Percentiles rank a stretch among this genome's conserved stretches.
Conservation (phyloP, 192 early-diverging fungal genomes). For the Backusella australiensis region DNA sequence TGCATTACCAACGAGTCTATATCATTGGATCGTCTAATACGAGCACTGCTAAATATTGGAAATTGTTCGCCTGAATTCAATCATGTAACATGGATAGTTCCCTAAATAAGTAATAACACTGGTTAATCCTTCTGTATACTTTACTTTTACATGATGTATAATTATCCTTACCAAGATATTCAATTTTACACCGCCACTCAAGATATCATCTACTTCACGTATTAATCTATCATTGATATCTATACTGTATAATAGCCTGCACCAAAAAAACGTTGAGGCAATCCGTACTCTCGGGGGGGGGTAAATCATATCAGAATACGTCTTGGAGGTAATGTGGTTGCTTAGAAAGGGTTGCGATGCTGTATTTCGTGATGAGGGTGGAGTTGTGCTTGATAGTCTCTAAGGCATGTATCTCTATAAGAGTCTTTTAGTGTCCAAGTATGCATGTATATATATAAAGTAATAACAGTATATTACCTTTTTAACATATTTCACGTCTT, state of each 20-base stretch:
- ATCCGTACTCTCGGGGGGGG: constrained; percentile 65
- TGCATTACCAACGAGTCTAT: constrained; percentile 47
- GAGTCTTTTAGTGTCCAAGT: not conserved
- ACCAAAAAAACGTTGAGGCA: constrained; percentile 85
- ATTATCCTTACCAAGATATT: constrained; percentile 56
- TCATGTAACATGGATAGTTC: constrained; percentile 54
- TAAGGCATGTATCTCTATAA: constrained; percentile 42
- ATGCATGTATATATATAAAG: too few species aligned
- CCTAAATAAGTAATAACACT: constrained; percentile 26
- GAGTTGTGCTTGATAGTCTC: constrained; percentile 38
- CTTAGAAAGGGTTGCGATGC: constrained; percentile 50
- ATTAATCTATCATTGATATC: constrained; percentile 68
- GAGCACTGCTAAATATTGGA: constrained; percentile 53
- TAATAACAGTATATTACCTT: constrained; percentile 21
- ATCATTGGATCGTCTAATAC: constrained; percentile 51
- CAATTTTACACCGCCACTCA: constrained; percentile 66
- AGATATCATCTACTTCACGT: constrained; percentile 57
- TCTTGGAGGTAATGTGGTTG: constrained; percentile 54
- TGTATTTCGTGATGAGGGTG: constrained; percentile 35
- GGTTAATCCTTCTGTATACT: not conserved
- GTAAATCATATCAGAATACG: constrained; percentile 51
- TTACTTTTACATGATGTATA: too few species aligned
- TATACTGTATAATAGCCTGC: constrained; percentile 70
- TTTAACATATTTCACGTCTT: constrained; percentile 40
- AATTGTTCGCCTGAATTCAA: constrained; percentile 58